Conservation (phyloP, 2,329 filamentous ascomycete species). For the Trichoderma afroharzianum region DNA sequence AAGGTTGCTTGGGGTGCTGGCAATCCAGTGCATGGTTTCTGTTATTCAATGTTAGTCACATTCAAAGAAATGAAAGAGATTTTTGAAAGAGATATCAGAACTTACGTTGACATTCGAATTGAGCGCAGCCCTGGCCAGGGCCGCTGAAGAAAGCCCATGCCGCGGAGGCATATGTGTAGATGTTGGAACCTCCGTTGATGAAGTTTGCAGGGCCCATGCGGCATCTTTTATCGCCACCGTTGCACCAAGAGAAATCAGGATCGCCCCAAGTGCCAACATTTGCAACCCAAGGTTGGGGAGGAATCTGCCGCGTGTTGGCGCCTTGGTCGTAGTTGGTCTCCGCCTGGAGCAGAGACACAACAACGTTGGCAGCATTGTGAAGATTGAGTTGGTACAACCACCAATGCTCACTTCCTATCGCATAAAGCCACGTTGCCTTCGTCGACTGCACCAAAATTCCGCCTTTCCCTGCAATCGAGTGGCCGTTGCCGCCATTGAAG, state of each 20-base stretch:
- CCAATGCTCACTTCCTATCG: conserved; percentile 51
- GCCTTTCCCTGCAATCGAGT: conserved; percentile 46
- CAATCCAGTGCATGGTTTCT: conserved; percentile 38
- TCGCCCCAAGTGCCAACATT: conserved; percentile 38
- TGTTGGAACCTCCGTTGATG: conserved; percentile 39
- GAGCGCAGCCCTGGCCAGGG: conserved; percentile 33
- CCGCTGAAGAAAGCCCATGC: conserved; percentile 44
- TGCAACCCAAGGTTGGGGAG: conserved; percentile 39
- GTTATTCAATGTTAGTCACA: conserved; percentile 2
- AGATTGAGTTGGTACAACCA: conserved; percentile 57
- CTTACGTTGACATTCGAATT: conserved; percentile 34
- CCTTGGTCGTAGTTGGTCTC: conserved; percentile 46
- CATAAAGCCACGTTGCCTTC: conserved; percentile 48
- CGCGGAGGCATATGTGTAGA: conserved; percentile 41
- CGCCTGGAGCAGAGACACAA: conserved; percentile 48
- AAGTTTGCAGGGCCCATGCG: conserved; percentile 43
- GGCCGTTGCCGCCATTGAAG: conserved; percentile 42
- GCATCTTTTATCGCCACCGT: conserved; percentile 35
- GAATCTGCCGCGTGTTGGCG: conserved; percentile 33
- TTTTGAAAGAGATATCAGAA: background rate
- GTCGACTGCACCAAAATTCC: conserved; percentile 45
- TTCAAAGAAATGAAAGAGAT: background rate
- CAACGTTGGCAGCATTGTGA: conserved; percentile 45
- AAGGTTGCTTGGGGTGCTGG: conserved; percentile 35
- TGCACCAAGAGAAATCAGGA: conserved; percentile 41